Base-by-base conservation (phyloP, 352 stramenopile genomes). In the Pythium aquatile region DNA sequence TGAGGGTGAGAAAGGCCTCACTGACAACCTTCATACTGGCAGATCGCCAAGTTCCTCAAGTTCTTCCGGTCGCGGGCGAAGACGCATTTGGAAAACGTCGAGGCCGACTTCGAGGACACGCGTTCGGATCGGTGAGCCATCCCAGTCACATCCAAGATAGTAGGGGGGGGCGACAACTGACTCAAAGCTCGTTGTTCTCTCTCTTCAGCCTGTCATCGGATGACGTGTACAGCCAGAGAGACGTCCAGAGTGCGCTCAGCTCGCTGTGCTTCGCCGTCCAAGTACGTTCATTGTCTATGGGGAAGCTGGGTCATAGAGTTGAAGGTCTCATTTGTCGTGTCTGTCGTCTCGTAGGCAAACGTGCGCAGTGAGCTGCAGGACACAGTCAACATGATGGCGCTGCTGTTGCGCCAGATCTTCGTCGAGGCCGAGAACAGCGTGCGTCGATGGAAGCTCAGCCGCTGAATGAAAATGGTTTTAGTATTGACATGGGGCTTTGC, bases 361-460 rank as follows among this genome's bases (percentile, higher is more conserved):
- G 79, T 90, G 26, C 79, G 83, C 33, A 90, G 83, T 35, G 85
- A 94, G 55, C 69, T 91, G 40, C 81, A 92, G 56, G 85, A 94
- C 69, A 89, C 80, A 46, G 90, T 94, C 74, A 92, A 90, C 66
- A 94, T 92, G 85, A 94, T 90, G 77, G 85, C 83, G 66, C 60
- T 94, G 53, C 63, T 94, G n/a, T 72, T 94, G 60, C 81, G 81
- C 46, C 83, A 92, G 76, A 78, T 92, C 65, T 92, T 94, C 66
- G 58, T 72, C 35, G 81, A 90, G 63, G 84, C 82, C 5, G 82
- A 93, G 58, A 75, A 83, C 47, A 80, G 73, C 52, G 82, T 89
- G 73, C 56, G 69, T 70, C 14, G 47, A 24, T 24, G 20, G 20
- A 24, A 24, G 20, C 20, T 24, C 20, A 24, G 20, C 26, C 1